These are phyloP conservation scores for Gautieria morchelliformis DNA, from an alignment of 768 basidiomycete genomes.

Conservation along the genomic window DNA sequence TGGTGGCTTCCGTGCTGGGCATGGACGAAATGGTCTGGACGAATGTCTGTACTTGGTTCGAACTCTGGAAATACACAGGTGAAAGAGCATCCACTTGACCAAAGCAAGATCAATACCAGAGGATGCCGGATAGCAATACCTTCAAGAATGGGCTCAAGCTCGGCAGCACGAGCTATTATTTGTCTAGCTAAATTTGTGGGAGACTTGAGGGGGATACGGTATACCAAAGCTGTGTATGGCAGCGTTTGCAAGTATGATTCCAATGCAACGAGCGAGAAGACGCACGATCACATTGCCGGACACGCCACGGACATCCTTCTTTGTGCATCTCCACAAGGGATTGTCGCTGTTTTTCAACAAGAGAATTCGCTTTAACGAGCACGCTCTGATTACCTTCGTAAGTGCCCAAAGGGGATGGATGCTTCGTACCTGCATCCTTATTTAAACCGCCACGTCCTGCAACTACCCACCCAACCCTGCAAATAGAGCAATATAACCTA, in stretches of 20 bases:
- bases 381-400: slow-evolving; percentile 15
- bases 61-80: slow-evolving; percentile 33
- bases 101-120: slow-evolving; percentile 36
- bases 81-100: slow-evolving; percentile 5
- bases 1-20: neutral
- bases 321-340: slow-evolving; percentile 67
- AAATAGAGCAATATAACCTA: slow-evolving; percentile 63
- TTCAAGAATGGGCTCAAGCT: slow-evolving; percentile 42
- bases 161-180: slow-evolving; percentile 44
- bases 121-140: slow-evolving; percentile 61
- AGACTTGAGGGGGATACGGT: slow-evolving; percentile 63
- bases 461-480: slow-evolving; percentile 65
- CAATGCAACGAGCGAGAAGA: slow-evolving; percentile 4
- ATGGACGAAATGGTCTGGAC: slow-evolving; percentile 32
- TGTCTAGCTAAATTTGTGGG: slow-evolving; percentile 54
- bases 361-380: slow-evolving; percentile 40
- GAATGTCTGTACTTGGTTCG: slow-evolving; percentile 46
- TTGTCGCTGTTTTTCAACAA: slow-evolving; percentile 64
- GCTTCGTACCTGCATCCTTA: slow-evolving; percentile 46
- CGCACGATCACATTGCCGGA: slow-evolving; percentile 71
- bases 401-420: neutral
- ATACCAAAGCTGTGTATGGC: slow-evolving; percentile 44
- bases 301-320: slow-evolving; percentile 77
- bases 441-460: slow-evolving; percentile 60
- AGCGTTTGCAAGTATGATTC: neutral